Conservation (phyloP, 495 filamentous ascomycete species). For the Thermothielavioides terrestris region DNA sequence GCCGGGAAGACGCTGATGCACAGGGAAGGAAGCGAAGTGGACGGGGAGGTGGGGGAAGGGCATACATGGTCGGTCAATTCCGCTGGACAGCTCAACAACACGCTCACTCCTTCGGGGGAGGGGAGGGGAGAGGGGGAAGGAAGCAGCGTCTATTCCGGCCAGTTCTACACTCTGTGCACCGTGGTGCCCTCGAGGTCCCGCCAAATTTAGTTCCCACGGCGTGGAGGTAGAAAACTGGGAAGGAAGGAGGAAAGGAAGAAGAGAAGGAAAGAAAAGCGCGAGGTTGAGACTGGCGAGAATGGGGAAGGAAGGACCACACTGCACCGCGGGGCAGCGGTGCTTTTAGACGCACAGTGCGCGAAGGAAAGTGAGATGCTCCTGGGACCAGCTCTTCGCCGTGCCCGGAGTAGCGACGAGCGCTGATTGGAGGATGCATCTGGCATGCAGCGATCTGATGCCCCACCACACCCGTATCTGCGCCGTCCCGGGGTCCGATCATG, state of each 20-base stretch:
- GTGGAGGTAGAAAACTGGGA: not conserved
- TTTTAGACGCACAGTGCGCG: conserved; percentile 12
- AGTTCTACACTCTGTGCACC: conserved; percentile 1
- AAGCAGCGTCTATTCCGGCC: not conserved
- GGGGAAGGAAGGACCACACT: conserved; percentile 1
- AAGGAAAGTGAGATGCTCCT: not conserved
- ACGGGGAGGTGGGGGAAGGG: not conserved
- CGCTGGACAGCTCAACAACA: not conserved
- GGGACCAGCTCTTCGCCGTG: conserved; percentile 8
- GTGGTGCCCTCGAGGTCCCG: conserved; percentile 4
- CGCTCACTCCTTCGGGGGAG: conserved; percentile 1
- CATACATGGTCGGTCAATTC: conserved; percentile 7
- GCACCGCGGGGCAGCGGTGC: conserved; percentile 9
- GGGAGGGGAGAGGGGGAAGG: not conserved
- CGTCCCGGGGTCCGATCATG: too few species aligned
- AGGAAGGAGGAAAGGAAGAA: not conserved
- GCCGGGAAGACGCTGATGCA: not conserved
- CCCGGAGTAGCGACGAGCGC: conserved; percentile 11
- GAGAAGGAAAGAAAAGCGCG: not conserved
- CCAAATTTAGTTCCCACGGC: not conserved
- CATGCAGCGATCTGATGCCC: not conserved
- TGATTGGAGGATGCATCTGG: conserved; percentile 8
- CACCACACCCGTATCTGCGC: not conserved
- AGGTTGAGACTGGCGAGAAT: not conserved
- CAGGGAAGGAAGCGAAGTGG: not conserved